phyloP scores from a whole-genome alignment of 371 early-diverging fungal genomes.

The Mortierella sp. region DNA sequence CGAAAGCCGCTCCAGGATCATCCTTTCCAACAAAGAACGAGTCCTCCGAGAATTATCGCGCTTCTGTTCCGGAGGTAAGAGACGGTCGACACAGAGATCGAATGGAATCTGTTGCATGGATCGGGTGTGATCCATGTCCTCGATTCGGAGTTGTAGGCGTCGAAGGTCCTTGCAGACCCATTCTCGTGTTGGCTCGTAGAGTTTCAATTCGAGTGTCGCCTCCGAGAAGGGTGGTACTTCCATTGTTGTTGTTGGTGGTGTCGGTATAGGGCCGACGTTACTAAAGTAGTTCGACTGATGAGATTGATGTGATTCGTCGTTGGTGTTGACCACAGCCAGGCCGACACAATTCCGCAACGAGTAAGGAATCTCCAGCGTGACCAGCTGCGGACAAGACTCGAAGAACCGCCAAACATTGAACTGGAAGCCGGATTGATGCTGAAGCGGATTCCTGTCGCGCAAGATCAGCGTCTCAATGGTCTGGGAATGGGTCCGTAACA shows the following conservation, averaged over 20 bases:
- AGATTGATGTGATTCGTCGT: neutral
- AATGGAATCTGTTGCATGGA: constrained; percentile 43
- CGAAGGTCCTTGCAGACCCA: constrained; percentile 40
- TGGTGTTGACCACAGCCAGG: neutral
- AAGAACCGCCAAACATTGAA: constrained; percentile 42
- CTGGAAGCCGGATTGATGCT: constrained; percentile 3
- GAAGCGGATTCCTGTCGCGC: neutral
- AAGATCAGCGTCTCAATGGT: constrained; percentile 23
- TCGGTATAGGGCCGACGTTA: neutral
- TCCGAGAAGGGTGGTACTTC: constrained; percentile 4
- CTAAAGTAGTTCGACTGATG: neutral
- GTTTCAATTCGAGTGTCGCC: neutral
- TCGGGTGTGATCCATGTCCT: constrained; percentile 31
- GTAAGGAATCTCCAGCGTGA: constrained; percentile 25
- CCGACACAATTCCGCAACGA: constrained; percentile 4
- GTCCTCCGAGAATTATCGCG: constrained; percentile 19
- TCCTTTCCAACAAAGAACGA: constrained; percentile 28
- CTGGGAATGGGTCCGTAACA: constrained; percentile 19
- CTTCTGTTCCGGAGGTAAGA: constrained; percentile 25
- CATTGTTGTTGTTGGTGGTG: neutral
- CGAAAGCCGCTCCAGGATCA: constrained; percentile 34
- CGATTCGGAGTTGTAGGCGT: constrained; percentile 23
- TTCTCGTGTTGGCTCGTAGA: constrained; percentile 29
- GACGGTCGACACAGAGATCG: constrained; percentile 41
- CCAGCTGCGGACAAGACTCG: constrained; percentile 27